Base-by-base conservation (phyloP, 2,329 filamentous ascomycete genomes). In the Zymoseptoria tritici region DNA sequence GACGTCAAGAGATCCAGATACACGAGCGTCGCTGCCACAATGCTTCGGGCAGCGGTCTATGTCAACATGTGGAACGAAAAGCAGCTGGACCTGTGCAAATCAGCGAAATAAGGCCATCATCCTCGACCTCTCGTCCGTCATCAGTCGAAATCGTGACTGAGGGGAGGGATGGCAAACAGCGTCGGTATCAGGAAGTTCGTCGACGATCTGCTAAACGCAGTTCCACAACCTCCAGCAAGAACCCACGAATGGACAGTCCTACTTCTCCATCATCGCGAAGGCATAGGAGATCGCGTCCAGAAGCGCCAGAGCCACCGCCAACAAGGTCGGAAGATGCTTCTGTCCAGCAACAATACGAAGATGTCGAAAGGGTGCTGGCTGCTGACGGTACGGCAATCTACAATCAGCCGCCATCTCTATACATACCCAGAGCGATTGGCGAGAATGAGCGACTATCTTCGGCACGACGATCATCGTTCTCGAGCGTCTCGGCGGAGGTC, bases 301-400 rank as follows among this genome's bases (percentile, higher is more conserved):
- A 57, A 57, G 65, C 66, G 21, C 62, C 61, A 7, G 62, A 61
- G 6, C 62, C 64, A 31, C 66, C 66, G 29, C 58, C 59, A n/a
- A 24, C 55, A 36, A 46, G 11, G 36, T n/a, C 22, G 51, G 53
- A 52, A 9, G 49, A 54, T 26, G 4, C 53, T 52, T 31, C 52
- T 59, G 36, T 56, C 36, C 36, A 46, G 36, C 36, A 46, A 46
- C 36, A 46, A 11, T 46, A 46, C 36, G 36, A 46, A n/a, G 36
- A 46, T 46, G 36, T 46, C 7, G 36, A 46, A 60, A 60, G 58
- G 60, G 54, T 11, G 58, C 67, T 9, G 50, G 55, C 6, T 42
- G 51, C 62, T 2, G 66, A 64, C 51, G 68, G 69, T 13, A 70
- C 66, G 16, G 67, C 69, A 9, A 57, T 67, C n/a, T 70, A 70